Conservation (phyloP, 257 asterid genomes). For the Dorcoceras hygrometricum region DNA sequence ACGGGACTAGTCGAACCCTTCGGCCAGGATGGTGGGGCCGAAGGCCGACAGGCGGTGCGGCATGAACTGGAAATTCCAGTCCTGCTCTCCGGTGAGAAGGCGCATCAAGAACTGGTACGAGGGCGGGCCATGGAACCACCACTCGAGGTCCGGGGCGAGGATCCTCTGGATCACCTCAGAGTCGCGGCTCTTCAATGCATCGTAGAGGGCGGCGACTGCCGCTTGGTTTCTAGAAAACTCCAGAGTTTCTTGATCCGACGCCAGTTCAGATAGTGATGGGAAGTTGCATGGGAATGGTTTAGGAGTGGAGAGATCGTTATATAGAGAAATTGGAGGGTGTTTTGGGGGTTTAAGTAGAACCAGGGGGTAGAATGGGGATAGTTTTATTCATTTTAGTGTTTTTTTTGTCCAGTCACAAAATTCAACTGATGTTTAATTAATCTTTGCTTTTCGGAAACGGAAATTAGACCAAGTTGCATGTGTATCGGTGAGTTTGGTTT, state of each 20-base stretch:
- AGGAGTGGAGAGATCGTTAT: too few relatives aligned
- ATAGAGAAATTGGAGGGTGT: too few relatives aligned
- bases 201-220: slow-evolving; percentile 99
- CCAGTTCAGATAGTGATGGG: slow-evolving; percentile 49
- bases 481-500: too few relatives aligned
- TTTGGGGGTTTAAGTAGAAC: too few relatives aligned
- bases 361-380: too few relatives aligned
- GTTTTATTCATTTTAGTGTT: too few relatives aligned
- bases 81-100: slow-evolving; percentile 72
- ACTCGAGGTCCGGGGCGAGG: slow-evolving; percentile 92
- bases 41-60: slow-evolving; percentile 71
- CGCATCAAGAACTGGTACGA: slow-evolving; percentile 95
- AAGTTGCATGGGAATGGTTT: too few relatives aligned
- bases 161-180: slow-evolving; percentile 63
- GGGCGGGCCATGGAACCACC: slow-evolving; percentile 99
- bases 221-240: slow-evolving; percentile 69
- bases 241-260: slow-evolving; percentile 65
- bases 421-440: too few relatives aligned
- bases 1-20: slow-evolving; percentile 59
- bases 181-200: slow-evolving; percentile 79
- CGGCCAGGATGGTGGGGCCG: slow-evolving; percentile 78
- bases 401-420: too few relatives aligned
- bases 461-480: too few relatives aligned
- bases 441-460: too few relatives aligned
- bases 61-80: slow-evolving; percentile 48